A percentile compares a stretch with the other conserved stretches of the same genome.
Conservation (phyloP, 2,329 filamentous ascomycete genomes). For the Fusarium hainanense region DNA sequence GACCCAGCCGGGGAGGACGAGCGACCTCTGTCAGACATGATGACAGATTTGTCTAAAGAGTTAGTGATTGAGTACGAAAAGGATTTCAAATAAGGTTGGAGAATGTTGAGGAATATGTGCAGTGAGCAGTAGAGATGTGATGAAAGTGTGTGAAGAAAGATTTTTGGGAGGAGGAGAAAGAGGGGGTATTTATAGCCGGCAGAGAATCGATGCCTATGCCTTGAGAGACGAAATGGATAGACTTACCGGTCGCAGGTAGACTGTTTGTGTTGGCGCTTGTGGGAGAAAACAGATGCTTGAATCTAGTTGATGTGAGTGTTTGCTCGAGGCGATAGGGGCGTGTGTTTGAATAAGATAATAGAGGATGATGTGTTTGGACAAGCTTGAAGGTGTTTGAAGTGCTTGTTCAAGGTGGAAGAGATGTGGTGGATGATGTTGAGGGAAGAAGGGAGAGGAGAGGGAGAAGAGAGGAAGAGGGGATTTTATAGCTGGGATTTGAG, state of each 20-base stretch:
- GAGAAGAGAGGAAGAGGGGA: constrained; percentile 6
- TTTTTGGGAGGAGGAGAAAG: not conserved
- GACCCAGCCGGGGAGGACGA: constrained; percentile 40
- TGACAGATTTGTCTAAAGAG: constrained; percentile 7
- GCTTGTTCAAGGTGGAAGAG: constrained; percentile 22
- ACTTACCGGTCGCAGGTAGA: constrained; percentile 20
- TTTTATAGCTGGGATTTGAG: constrained; percentile 3
- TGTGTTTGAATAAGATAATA: not conserved
- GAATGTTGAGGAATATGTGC: not conserved
- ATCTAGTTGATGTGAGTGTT: constrained; percentile 23
- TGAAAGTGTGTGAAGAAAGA: not conserved
- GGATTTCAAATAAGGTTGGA: not conserved
- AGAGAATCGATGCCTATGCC: not conserved
- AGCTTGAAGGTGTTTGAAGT: not conserved
- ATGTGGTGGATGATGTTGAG: constrained; percentile 18
- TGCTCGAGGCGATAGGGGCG: not conserved
- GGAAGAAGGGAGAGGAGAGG: constrained; percentile 19
- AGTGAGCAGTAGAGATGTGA: not conserved
- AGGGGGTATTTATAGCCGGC: not conserved
- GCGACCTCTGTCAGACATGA: constrained; percentile 51
- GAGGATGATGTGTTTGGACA: not conserved
- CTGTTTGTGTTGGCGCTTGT: constrained; percentile 4
- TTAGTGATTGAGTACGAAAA: constrained; percentile 2
- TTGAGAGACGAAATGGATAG: not conserved
- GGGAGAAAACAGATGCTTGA: constrained; percentile 2